A percentile compares a stretch with the other conserved stretches of the same genome.
Conservation (phyloP, 352 stramenopile genomes). For the Thalassiosira livingstoniorum region DNA sequence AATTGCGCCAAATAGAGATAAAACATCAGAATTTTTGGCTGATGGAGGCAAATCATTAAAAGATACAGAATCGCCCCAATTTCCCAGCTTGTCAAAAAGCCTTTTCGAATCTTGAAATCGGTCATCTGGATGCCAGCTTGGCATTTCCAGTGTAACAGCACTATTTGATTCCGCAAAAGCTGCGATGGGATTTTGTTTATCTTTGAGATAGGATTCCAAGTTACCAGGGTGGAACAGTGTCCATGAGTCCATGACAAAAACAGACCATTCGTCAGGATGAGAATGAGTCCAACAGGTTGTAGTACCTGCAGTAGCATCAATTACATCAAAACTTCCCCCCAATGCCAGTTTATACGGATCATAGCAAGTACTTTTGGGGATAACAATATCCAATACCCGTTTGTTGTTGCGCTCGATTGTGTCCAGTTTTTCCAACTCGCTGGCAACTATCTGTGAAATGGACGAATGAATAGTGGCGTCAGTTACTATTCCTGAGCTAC, state of each 20-base stretch:
- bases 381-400: slow-evolving; percentile 41
- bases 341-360: slow-evolving; percentile 25
- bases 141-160: slow-evolving; percentile 32
- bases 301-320: slow-evolving; percentile 16
- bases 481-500: slow-evolving; percentile 7
- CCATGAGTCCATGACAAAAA: slow-evolving; percentile 35
- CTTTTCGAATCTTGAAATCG: slow-evolving; percentile 33
- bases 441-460: slow-evolving; percentile 7
- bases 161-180: slow-evolving; percentile 39
- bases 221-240: slow-evolving; percentile 31
- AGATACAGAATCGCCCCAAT: slow-evolving; percentile 31
- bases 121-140: slow-evolving; percentile 37
- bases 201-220: slow-evolving; percentile 30
- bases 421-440: neutral
- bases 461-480: slow-evolving; percentile 23
- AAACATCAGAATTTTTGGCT: slow-evolving; percentile 40
- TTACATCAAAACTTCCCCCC: slow-evolving; percentile 40
- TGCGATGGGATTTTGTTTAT: slow-evolving; percentile 36
- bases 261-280: slow-evolving; percentile 38
- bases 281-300: slow-evolving; percentile 51
- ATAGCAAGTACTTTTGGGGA: slow-evolving; percentile 13
- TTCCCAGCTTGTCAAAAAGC: slow-evolving; percentile 19
- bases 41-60: slow-evolving; percentile 47
- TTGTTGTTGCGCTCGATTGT: slow-evolving; percentile 32
- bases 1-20: slow-evolving; percentile 38